Evolutionary conservation across 1,139 yeast species (phyloP), one percentile per base, ranked within the genome.

Genomic region (Hansenula anomala): DNA sequence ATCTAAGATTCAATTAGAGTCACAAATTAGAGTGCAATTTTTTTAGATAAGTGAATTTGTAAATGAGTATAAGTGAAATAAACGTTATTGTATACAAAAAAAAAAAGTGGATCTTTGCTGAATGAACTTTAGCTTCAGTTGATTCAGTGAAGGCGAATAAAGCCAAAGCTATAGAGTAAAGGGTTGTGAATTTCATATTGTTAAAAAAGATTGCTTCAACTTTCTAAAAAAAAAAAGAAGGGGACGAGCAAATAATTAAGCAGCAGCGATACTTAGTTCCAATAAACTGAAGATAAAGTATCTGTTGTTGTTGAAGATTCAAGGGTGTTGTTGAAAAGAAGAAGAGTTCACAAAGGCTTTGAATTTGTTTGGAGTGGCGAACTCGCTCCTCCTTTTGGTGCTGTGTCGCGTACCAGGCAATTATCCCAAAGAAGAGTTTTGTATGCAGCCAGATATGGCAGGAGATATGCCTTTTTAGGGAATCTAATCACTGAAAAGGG

Each of bases 111-210:
- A 86, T 72, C 52, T 76, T 74, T 30, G 86, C 80, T 27, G 71
- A 64, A 59, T 77, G 84, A 30, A 74, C 72, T 48, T 76, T 80
- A 40, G 86, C 94, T 34, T 80, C 78, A 18, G 65, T 71, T 27
- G 84, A 88, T 31, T 78, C 76, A 15, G 66, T 67, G 31, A 60
- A 57, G 15, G 73, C 67, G 42, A 75, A 56, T 34, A 80, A 60
- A 37, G 78, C 67, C 30, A 78, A 58, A 38, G 84, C 84, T 43
- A 82, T 63, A 28, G 86, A 83, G 84, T 92, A 89, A 48, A 80
- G 71, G 46, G 73, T 80, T 43, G 90, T 82, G 52, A 79, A 76
- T 61, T 56, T 57, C 66, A 20, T n/a, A 64, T 60, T 12, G 6
- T 31, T 11, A 7, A 10, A 4, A 10, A 15, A 10, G 9, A 19